Evolutionary conservation across 2,329 filamentous ascomycete species (phyloP), one percentile per base, ranked within the genome.

Genomic region (Knufia fluminis): DNA sequence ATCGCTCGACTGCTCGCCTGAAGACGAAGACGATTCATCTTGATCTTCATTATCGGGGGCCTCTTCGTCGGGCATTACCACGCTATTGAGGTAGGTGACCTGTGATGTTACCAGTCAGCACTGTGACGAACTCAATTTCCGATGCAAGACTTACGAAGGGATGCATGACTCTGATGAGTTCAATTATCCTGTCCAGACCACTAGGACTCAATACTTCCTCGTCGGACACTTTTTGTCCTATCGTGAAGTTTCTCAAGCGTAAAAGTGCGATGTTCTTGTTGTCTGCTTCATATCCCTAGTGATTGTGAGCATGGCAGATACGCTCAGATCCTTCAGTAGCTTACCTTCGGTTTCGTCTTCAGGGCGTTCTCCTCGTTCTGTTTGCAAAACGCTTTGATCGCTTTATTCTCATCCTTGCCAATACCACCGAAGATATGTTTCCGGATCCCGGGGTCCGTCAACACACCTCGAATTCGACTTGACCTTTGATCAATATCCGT

Each of bases 271-370:
- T 89, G 58, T 95, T 85, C 36, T 77, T 71, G 62, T 95, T 86
- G 51, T 86, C 81, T 17, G 77, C 75, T 39, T 79, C 71, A 62
- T 85, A 94, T 41, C 85, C 87, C 84, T 91, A 61, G 51, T 58
- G 45, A 53, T 52, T 48, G 57, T 43, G 43, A 54, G 33, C 35
- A 40, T 16, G 6, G 41, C 22, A 9, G 26, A 22, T 19, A 2
- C 3, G 4, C 8, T 22, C 9, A 36, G 32, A 20, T 23, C 9
- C 14, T 32, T 45, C 14, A 36, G 7, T n/a, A 4, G 69, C 76
- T 64, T 65, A 88, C 87, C 79, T 90, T 91, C 3, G 90, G 90
- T 62, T 83, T 83, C 32, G 80, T 91, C 73, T 94, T 94, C 45
- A 96, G 72, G 12, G 88, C 87, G 53, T 79, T 84, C 52, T 81